These are phyloP conservation scores for Globisporangium splendens DNA, from an alignment of 352 stramenopile species.

Conservation along the genomic window DNA sequence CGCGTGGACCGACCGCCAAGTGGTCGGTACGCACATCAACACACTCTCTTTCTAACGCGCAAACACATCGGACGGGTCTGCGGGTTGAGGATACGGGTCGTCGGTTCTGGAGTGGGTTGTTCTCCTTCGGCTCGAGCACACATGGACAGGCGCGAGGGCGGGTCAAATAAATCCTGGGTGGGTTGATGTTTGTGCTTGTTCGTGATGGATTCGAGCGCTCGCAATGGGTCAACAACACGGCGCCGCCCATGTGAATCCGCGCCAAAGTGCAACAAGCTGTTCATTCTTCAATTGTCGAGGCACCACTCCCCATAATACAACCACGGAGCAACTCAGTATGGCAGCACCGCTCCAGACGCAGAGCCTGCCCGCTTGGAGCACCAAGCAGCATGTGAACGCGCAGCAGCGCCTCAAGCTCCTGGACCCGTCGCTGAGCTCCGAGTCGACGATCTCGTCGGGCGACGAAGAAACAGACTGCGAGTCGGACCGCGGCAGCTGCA, in stretches of 20 bases:
- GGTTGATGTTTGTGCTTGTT: background rate
- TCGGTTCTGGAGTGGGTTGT: no score
- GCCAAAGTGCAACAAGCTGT: slow-evolving; percentile 7
- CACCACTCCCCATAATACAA: background rate
- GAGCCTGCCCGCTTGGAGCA: slow-evolving; percentile 28
- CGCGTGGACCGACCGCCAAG: no score
- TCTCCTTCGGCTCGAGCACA: no score
- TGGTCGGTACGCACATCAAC: no score
- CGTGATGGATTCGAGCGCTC: background rate
- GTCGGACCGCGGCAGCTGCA: slow-evolving; percentile 48
- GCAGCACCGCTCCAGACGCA: slow-evolving; percentile 24
- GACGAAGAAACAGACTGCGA: slow-evolving; percentile 71
- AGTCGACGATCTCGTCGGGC: slow-evolving; percentile 35
- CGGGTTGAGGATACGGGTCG: no score
- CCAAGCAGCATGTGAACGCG: slow-evolving; percentile 1
- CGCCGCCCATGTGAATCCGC: slow-evolving; percentile 3
- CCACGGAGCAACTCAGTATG: slow-evolving; percentile 11
- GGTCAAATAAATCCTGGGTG: background rate
- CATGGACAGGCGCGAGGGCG: no score
- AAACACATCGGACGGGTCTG: no score
- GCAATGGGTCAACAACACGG: background rate
- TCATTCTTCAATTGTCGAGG: slow-evolving; percentile 41
- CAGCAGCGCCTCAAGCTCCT: slow-evolving; percentile 2
- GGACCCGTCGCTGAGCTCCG: slow-evolving; percentile 18
- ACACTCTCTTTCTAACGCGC: no score